Evolutionary conservation across 352 stramenopile species (phyloP).

Genomic region (Hyaloperonospora brassicae): DNA sequence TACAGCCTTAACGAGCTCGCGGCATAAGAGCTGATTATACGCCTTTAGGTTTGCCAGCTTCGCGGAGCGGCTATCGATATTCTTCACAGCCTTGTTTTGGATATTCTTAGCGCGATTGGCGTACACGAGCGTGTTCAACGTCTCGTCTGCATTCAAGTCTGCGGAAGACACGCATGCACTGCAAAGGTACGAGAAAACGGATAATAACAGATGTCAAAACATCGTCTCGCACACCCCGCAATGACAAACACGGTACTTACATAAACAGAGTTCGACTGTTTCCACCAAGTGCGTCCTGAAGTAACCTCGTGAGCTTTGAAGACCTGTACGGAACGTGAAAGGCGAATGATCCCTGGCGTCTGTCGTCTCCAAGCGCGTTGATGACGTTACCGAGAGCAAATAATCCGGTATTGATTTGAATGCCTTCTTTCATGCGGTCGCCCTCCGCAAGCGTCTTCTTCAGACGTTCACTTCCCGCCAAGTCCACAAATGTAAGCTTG

Average conservation of each 20-base stretch:
- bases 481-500: conserved; percentile 81
- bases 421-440: conserved; percentile 83
- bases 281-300: conserved; percentile 76
- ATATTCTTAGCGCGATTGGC: conserved; percentile 85
- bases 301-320: no score
- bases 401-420: conserved; percentile 21
- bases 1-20: conserved; percentile 56
- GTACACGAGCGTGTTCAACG: conserved; percentile 80
- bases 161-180: conserved; percentile 81
- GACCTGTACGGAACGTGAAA: no score
- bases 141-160: conserved; percentile 59
- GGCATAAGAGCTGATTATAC: conserved; percentile 56
- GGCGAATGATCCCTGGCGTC: no score
- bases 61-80: conserved; percentile 72
- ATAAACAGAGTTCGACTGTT: conserved; percentile 86
- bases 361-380: conserved; percentile 40
- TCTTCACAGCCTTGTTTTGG: conserved; percentile 87
- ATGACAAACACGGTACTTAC: conserved; percentile 25
- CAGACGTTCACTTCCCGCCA: conserved; percentile 78
- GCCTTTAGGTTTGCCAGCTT: conserved; percentile 64
- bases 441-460: conserved; percentile 82
- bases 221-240: neutral
- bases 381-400: conserved; percentile 84
- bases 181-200: neutral
- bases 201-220: neutral